Conservation (phyloP, 2,329 filamentous ascomycete genomes). For the Xylariaceae sp. region DNA sequence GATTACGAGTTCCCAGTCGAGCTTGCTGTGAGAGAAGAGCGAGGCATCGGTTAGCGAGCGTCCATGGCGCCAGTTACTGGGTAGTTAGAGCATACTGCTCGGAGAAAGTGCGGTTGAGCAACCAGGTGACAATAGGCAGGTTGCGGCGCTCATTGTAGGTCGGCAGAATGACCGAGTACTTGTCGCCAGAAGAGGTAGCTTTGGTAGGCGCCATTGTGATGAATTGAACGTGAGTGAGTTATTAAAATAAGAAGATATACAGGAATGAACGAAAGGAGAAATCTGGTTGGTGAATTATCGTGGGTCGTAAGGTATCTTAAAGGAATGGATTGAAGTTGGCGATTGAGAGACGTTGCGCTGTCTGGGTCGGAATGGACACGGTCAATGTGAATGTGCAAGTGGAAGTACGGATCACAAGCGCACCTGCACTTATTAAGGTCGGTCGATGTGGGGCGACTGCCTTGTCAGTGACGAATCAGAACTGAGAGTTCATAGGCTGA, state of each 20-base stretch:
- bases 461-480: background rate
- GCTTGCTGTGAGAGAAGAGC: constrained; percentile 52
- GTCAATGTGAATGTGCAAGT: constrained; percentile 1
- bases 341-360: constrained; percentile 14
- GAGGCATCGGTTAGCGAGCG: constrained; percentile 14
- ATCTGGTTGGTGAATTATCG: constrained; percentile 1
- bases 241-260: constrained; percentile 2
- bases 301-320: constrained; percentile 13
- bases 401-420: no score
- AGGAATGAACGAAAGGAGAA: constrained; percentile 6
- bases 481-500: background rate
- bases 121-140: constrained; percentile 90
- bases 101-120: constrained; percentile 87
- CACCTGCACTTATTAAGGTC: background rate
- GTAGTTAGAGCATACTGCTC: constrained; percentile 59
- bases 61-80: background rate
- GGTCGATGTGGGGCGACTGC: background rate
- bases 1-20: constrained; percentile 97
- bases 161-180: constrained; percentile 95
- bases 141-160: constrained; percentile 99
- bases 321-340: constrained; percentile 30
- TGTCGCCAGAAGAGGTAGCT: constrained; percentile 49
- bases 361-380: constrained; percentile 23
- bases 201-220: constrained; percentile 44
- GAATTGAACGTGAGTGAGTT: background rate